Base-by-base conservation (phyloP, 202 grass and related monocot genomes). In the Carex sylvatica region DNA sequence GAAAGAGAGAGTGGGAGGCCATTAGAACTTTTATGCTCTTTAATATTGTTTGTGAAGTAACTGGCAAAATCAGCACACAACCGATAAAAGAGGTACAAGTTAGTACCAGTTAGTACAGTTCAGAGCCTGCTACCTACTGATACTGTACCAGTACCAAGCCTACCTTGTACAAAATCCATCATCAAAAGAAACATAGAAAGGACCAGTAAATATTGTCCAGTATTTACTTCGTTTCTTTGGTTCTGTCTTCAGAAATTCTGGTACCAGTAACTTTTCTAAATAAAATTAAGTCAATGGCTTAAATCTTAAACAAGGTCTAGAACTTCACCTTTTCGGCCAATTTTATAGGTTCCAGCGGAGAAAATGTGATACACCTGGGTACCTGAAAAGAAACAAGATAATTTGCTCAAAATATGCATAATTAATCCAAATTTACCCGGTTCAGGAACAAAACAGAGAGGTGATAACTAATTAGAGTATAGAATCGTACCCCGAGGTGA, bases 241-340 rank as follows among this genome's bases (percentile, higher is more conserved):
- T 58, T 56, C 8, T 33, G 6, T 77, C 24, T 77, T 33, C 52
- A 56, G 20, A 77, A 54, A 54, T 2, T 58, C 19, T 20, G 23
- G 6, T 58, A 55, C 73, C 10, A 77, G 19, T 35, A 55, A 28
- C 16, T n/a, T 70, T 12, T 58, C 47, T 35, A 76, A 19, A 55
- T 33, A 18, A 56, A 55, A 76, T 56, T 36, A 12, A 72, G 28
- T 58, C 30, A 80, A 31, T 18, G 55, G 15, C 22, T 80, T 56
- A 76, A 74, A 35, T 54, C 63, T 2, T 5, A 52, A 83, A 13
- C 11, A 19, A 59, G 74, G 74, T 71, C 7, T 40, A 58, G 4
- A 69, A 53, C 23, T 55, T 69, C 23, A 65, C 92, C 95, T 93
- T 95, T 98, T 78, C 95, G 92, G 69, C 95, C 95, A 87, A 98